A percentile compares a stretch with the other conserved stretches of the same genome.
phyloP scores from a whole-genome alignment of 2,329 filamentous ascomycete species.

The Neocatenulostroma microsporum region DNA sequence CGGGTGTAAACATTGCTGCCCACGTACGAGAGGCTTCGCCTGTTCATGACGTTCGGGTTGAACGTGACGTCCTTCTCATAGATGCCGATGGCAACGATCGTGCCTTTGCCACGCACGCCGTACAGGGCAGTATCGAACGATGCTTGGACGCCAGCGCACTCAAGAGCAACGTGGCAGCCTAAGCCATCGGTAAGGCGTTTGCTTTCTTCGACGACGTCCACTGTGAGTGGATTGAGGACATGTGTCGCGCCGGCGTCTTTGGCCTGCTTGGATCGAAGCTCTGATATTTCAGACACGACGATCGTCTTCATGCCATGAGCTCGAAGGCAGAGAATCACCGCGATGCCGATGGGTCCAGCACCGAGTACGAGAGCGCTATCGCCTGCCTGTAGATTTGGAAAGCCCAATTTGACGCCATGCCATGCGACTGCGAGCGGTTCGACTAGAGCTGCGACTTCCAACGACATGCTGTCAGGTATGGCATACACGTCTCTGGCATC shows the following conservation, averaged over 20 bases:
- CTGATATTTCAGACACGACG: slow-evolving; percentile 47
- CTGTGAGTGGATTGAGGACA: slow-evolving; percentile 44
- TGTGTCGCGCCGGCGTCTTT: slow-evolving; percentile 45
- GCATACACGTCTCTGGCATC: slow-evolving; percentile 40
- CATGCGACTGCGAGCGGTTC: slow-evolving; percentile 50
- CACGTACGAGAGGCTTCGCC: slow-evolving; percentile 46
- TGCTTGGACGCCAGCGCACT: slow-evolving; percentile 47
- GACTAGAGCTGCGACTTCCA: slow-evolving; percentile 44
- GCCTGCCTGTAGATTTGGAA: too few species aligned
- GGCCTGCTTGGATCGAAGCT: slow-evolving; percentile 42
- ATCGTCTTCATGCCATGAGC: slow-evolving; percentile 41
- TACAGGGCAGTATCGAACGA: slow-evolving; percentile 44
- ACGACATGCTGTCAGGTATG: slow-evolving; percentile 42
- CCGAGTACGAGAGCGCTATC: slow-evolving; percentile 45
- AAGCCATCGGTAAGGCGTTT: slow-evolving; percentile 37
- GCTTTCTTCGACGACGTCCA: slow-evolving; percentile 40
- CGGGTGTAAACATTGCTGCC: too few species aligned
- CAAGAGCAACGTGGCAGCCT: slow-evolving; percentile 46
- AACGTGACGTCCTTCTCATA: slow-evolving; percentile 48
- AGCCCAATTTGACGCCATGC: slow-evolving; percentile 42
- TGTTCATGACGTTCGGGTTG: slow-evolving; percentile 46
- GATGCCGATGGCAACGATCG: slow-evolving; percentile 49
- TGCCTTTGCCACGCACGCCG: slow-evolving; percentile 43
- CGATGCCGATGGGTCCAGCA: slow-evolving; percentile 48
- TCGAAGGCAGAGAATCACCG: slow-evolving; percentile 41